Base-by-base conservation (phyloP, 192 early-diverging fungal species). In the Gorgonomyces haynaldii region DNA sequence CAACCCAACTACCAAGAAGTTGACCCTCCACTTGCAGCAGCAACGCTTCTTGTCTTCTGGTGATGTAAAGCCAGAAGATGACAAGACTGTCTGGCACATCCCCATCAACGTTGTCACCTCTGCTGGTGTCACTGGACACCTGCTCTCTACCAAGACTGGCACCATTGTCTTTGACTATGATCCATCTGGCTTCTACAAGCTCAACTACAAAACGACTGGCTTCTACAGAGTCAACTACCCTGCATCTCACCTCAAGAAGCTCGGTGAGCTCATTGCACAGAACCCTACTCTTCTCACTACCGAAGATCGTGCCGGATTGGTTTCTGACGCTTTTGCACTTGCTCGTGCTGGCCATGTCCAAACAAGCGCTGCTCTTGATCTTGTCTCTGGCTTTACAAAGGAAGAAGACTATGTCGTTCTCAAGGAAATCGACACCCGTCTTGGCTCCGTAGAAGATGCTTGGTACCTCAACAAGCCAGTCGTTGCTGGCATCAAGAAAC, bases 11-110 rank as follows among this genome's bases (percentile, higher is more conserved):
- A 56, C 60, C 42, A 49, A 58, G 4, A 50, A 63, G 24, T 8
- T 78, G 13, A 78, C 68, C 8, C 27, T 91, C 19, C 46, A 74
- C 25, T 59, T 97, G 34, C 67, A 63, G 25, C 94, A 97, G 60
- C 78, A 72, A 42, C 80, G 94, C 17, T 97, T 82, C 59, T 61
- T 97, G 37, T 81, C 84, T 29, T 71, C 71, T 17, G 91, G 91
- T 39, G 82, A 87, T 39, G 54, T 82, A 20, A 76, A 54, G 20
- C 54, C 79, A 10, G 77, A 79, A 31, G 93, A 97, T 42, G 90
- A 95, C 41, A 35, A 13, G 19, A 78, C 80, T 15, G 58, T 69
- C 46, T 95, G 91, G 94, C 85, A 79, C 72, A 78, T 90, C 12
- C 93, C 93, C 15, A 62, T 97, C 28, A 51, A 36, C 12, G 55